A percentile compares a stretch with the other conserved stretches of the same genome.
Conservation (phyloP, 805 yeast species). For the Metschnikowia corniflorae region DNA sequence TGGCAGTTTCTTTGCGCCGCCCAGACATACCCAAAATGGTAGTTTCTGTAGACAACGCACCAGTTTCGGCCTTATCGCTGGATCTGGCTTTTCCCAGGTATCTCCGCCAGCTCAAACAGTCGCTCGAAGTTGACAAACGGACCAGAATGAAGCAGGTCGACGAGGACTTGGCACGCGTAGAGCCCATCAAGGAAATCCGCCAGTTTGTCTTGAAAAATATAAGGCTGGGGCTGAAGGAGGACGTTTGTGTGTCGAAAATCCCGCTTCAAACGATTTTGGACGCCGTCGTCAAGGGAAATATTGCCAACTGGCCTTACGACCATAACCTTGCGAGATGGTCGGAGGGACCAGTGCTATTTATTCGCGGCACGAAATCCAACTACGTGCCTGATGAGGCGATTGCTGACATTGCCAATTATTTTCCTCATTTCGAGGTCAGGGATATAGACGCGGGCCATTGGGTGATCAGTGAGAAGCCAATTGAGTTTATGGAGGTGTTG, state of each 20-base stretch:
- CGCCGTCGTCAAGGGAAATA: conserved; percentile 57
- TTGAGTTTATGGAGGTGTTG: conserved; percentile 62
- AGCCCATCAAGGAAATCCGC: conserved; percentile 55
- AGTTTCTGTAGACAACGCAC: conserved; percentile 87
- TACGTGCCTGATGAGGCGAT: conserved; percentile 83
- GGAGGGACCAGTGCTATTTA: conserved; percentile 66
- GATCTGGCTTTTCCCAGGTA: conserved; percentile 62
- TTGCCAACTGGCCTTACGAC: conserved; percentile 77
- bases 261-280: conserved; percentile 71
- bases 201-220: conserved; percentile 77
- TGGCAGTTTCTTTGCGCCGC: conserved; percentile 73
- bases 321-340: conserved; percentile 51
- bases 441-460: conserved; percentile 90
- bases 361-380: conserved; percentile 71
- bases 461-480: conserved; percentile 85
- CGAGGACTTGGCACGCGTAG: conserved; percentile 57
- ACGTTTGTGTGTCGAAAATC: conserved; percentile 49
- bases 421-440: conserved; percentile 70
- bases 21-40: conserved; percentile 61
- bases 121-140: conserved; percentile 46
- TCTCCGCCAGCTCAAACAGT: conserved; percentile 56
- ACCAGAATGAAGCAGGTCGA: conserved; percentile 65
- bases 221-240: conserved; percentile 39
- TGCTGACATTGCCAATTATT: conserved; percentile 67
- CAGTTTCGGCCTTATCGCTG: conserved; percentile 56